Conservation (phyloP, 805 yeast species). For the Cyberlindnera maclurae region DNA sequence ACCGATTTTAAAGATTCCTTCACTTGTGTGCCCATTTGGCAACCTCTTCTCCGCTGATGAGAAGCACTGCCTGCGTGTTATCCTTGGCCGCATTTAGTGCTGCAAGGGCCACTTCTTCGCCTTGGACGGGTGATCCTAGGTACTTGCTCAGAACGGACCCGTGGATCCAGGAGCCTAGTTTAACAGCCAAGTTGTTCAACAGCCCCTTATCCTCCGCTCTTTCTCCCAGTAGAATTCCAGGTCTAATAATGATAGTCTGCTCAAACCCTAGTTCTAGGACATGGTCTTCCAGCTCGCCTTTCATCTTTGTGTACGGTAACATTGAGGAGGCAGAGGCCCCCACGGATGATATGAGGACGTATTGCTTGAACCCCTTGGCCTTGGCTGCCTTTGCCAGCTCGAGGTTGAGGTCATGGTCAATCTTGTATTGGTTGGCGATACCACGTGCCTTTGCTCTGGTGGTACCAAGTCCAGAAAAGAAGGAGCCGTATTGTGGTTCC, state of each 20-base stretch:
- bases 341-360: slow-evolving; percentile 55
- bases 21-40: slow-evolving; percentile 1
- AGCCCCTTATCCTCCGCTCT: slow-evolving; percentile 36
- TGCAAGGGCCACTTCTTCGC: slow-evolving; percentile 57
- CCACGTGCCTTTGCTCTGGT: slow-evolving; percentile 70
- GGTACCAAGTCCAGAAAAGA: slow-evolving; percentile 70
- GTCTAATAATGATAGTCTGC: slow-evolving; percentile 68
- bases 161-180: slow-evolving; percentile 24
- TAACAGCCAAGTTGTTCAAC: slow-evolving; percentile 26
- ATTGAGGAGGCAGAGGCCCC: slow-evolving; percentile 57
- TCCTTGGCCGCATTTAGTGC: slow-evolving; percentile 33
- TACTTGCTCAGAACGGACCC: slow-evolving; percentile 28
- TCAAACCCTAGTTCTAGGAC: slow-evolving; percentile 56
- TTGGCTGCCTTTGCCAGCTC: slow-evolving; percentile 69
- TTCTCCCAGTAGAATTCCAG: slow-evolving; percentile 67
- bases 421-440: slow-evolving; percentile 56
- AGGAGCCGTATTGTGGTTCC: slow-evolving; percentile 28
- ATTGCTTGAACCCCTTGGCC: slow-evolving; percentile 58
- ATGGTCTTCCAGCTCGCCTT: slow-evolving; percentile 72
- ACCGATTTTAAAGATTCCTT: slow-evolving; percentile 1
- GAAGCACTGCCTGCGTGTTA: slow-evolving; percentile 22
- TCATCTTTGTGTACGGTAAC: slow-evolving; percentile 58
- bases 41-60: slow-evolving; percentile 25
- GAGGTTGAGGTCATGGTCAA: slow-evolving; percentile 70
- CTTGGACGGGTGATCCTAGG: slow-evolving; percentile 44